Conservation (phyloP, 176 grass and related monocot species). For the Musa troglodytarum region DNA sequence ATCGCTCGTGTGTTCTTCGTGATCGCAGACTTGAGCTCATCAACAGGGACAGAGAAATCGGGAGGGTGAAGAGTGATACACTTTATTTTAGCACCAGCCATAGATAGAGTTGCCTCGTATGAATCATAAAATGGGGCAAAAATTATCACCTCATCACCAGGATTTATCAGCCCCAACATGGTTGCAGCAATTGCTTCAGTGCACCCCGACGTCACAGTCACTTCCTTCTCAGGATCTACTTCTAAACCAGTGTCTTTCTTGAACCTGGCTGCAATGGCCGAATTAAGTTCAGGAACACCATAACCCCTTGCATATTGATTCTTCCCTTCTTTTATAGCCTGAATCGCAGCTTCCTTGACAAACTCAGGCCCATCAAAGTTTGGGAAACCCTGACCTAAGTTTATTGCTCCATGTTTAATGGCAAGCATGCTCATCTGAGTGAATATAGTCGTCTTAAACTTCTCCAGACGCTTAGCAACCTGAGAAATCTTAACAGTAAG, state of each 20-base stretch:
- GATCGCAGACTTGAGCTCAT: constrained; percentile 65
- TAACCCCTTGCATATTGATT: constrained; percentile 94
- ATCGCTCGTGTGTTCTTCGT: constrained; percentile 70
- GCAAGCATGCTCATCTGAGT: constrained; percentile 99
- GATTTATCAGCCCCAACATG: constrained; percentile 84
- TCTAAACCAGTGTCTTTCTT: constrained; percentile 65
- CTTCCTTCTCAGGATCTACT: constrained; percentile 76
- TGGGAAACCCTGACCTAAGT: constrained; percentile 93
- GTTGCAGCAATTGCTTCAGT: constrained; percentile 97
- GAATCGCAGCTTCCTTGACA: constrained; percentile 80
- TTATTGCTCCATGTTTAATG: constrained; percentile 87
- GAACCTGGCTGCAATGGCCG: constrained; percentile 56
- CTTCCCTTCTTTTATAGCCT: constrained; percentile 76
- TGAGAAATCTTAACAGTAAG: constrained; percentile 8
- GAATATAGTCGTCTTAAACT: constrained; percentile 97
- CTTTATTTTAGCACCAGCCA: constrained; percentile 86
- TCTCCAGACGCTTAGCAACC: constrained; percentile 85
- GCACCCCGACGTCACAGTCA: constrained; percentile 93
- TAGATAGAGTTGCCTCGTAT: constrained; percentile 71
- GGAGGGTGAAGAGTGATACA: constrained; percentile 64
- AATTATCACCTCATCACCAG: constrained; percentile 85
- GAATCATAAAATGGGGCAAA: constrained; percentile 98
- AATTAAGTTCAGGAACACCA: constrained; percentile 79
- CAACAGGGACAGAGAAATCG: constrained; percentile 65
- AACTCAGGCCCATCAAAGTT: constrained; percentile 96